Evolutionary conservation across 257 asterid species (phyloP), one percentile per base, ranked within the genome.

Genomic region (Fraxinus americana): DNA sequence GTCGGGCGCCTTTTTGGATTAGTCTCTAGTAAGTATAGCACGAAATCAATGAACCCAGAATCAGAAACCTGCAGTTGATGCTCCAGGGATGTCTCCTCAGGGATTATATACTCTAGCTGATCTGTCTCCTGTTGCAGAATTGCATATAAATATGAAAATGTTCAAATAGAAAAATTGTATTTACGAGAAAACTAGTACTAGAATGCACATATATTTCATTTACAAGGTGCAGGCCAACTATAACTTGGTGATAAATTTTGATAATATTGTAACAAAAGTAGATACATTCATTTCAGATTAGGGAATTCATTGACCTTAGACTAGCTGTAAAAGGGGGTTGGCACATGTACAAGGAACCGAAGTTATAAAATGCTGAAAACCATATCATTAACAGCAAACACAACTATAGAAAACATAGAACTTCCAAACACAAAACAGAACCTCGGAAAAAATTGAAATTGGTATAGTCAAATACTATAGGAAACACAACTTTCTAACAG

Each of bases 1-100:
- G 89, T 89, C 0, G 91, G 92, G 17, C 98, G 95, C 77, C 87
- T 88, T 81, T 79, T 38, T 4, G 97, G 96, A 82, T 92, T 89
- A 70, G 88, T 89, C 89, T 92, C 89, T 30, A 94, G 97, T 90
- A 92, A 79, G 77, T 75, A 78, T 67, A 82, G 86, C 11, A 94
- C 45, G 72, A 94, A 94, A 61, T 91, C 89, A 2, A 90, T n/a
- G 79, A 94, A 92, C 12, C 82, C 11, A 17, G 86, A 74, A 72
- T 94, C 97, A 0, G 89, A 78, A 57, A 86, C 86, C 77, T 86
- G 89, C 29, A 94, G 90, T 57, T 91, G 97, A 50, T 94, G 81
- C 83, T 90, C 98, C 88, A 94, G 79, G 6, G 93, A 84, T 4
- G 87, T 77, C 75, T 91, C 97, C 84, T 88, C 92, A 0, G 93